These are phyloP conservation scores for Linum usitatissimum DNA, from an alignment of 345 rosid species.

Conservation along the genomic window DNA sequence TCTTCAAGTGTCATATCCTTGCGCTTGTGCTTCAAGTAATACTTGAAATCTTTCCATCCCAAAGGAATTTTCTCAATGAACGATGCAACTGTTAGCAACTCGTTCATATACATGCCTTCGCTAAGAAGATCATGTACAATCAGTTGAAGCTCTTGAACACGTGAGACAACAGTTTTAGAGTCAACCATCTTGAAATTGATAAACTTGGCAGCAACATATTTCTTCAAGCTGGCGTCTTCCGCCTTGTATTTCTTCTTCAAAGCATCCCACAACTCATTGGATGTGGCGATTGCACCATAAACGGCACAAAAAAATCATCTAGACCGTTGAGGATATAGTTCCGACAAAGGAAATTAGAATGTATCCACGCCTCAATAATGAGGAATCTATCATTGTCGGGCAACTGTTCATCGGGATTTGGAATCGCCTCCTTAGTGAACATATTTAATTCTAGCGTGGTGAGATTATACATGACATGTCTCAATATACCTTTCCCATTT, in stretches of 20 bases:
- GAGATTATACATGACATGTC: too few species aligned
- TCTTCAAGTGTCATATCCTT: constrained; percentile 3
- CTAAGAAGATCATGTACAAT: background rate
- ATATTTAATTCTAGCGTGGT: background rate
- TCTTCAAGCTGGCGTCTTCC: background rate
- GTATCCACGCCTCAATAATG: background rate
- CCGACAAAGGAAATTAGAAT: background rate
- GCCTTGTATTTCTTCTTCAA: constrained; percentile 3
- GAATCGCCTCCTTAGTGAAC: background rate
- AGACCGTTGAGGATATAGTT: background rate
- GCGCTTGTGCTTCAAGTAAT: constrained; percentile 1
- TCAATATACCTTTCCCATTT: too few species aligned
- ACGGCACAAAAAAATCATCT: background rate
- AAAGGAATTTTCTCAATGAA: background rate
- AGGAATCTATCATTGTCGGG: background rate
- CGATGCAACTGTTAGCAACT: background rate
- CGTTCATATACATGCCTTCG: background rate
- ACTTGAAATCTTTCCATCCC: background rate
- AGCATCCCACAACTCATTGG: background rate
- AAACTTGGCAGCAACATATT: constrained; percentile 1
- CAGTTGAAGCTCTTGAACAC: background rate
- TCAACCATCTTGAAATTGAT: constrained; percentile 3
- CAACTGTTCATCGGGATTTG: background rate
- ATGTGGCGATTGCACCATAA: background rate
- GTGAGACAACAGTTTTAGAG: background rate